Base-by-base conservation (phyloP, 441 rosid species). In the Breynia disticha region DNA sequence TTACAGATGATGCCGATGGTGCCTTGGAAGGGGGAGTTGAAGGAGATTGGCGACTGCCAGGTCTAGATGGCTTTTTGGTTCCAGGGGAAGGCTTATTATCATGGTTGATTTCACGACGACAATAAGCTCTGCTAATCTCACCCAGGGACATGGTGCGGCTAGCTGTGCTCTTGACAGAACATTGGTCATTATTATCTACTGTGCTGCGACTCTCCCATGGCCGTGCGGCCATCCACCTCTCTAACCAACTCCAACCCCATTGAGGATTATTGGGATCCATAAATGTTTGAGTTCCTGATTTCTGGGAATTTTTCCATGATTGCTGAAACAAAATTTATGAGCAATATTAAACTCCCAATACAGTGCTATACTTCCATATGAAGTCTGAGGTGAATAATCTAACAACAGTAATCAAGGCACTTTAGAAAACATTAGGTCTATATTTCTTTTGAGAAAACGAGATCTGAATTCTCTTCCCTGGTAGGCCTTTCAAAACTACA, bases 211-310 rank as follows among this genome's bases (percentile, higher is more conserved):
- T 75, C 64, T 85, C 95, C 84, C 95, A 81, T 43, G 95, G 95
- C 57, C 94, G 65, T 16, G 93, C 76, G 42, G 90, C 90, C 95
- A 83, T 87, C 98, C 96, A 86, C 50, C 95, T 77, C 73, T 88
- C 98, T 66, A 88, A 68, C 98, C 97, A 88, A 61, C 95, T 91
- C 98, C 98, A 91, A 21, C 97, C 98, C 97, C 98, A 91, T 20
- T 76, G 83, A 1, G 95, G 95, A 62, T 78, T 88, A 62, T 69
- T 81, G 2, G 95, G 87, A 69, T 91, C 98, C 85, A 86, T 64
- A 52, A 82, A 84, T 50, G 94, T 86, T 6, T 66, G 74, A 20
- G 71, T 79, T 54, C 58, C 52, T 6, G 82, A 70, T 67, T 67
- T 80, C 47, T 77, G 67, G 16, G 73, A 54, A 62, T 71, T 76